Evolutionary conservation across 305 asterid species (phyloP), one percentile per base, ranked within the genome.

Genomic region (Petunia hybrid): DNA sequence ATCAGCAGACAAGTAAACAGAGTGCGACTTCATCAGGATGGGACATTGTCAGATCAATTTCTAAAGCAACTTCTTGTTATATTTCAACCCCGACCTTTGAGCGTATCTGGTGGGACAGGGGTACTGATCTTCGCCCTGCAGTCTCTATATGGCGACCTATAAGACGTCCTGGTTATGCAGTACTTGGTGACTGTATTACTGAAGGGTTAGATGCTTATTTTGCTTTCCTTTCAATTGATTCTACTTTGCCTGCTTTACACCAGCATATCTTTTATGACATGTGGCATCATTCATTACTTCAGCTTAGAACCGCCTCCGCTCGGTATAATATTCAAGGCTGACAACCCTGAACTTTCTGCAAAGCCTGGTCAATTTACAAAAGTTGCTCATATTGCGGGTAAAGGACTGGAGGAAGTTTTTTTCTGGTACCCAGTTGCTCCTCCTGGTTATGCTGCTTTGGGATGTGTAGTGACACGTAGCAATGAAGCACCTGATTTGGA

Each of bases 401-500:
- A 87, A 89, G 98, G 94, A 67, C 83, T 87, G 65, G 98, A 97
- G 55, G 99, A 97, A 84, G 95, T 89, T 83, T 89, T 91, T 87
- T 94, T 93, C 88, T 97, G 99, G 99, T 97, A 94, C 82, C 99
- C 99, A 76, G 83, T 94, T 86, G 99, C 99, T 60, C 99, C 99
- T 73, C 91, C 98, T 83, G 99, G 99, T 85, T 97, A 95, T 83
- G 97, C 92, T 83, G 89, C 99, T 78, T 83, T 97, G 87, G 99
- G 99, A 84, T 97, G 99, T 83, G 81, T 93, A 36, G 92, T 91
- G 62, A 93, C 99, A 13, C 91, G 89, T 82, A 80, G 80, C 7
- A 95, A 93, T 83, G 97, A 89, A 87, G 94, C 94, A 67, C 99
- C 99, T 60, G 66, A 82, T 68, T 82, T 92, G 88, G 91, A 92